These are phyloP conservation scores for Eragrostis curvula DNA, from an alignment of 176 grass and related monocot genomes.

Conservation along the genomic window DNA sequence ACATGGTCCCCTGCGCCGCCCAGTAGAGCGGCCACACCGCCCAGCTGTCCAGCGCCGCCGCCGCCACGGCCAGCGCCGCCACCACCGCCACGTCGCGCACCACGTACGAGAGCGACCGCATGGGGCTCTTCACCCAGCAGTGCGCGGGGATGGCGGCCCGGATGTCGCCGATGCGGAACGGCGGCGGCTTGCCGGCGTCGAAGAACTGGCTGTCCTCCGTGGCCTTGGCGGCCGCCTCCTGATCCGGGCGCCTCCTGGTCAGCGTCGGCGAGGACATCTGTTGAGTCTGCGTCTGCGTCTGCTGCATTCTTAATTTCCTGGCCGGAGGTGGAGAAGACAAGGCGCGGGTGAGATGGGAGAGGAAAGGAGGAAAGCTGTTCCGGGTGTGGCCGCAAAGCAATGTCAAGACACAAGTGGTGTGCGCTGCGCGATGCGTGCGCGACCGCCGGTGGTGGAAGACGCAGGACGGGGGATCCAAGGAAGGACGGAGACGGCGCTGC, in stretches of 20 bases:
- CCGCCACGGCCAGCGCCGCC: constrained; percentile 36
- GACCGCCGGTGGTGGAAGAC: not conserved
- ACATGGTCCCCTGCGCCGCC: constrained; percentile 92
- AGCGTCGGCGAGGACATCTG: too few species aligned
- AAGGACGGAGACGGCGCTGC: too few species aligned
- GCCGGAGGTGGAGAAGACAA: not conserved
- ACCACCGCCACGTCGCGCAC: constrained; percentile 48
- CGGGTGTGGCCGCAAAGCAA: constrained; percentile 10
- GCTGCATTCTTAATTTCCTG: not conserved
- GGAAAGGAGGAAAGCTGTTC: not conserved
- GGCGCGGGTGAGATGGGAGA: not conserved
- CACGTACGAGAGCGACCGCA: constrained; percentile 77
- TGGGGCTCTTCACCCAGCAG: constrained; percentile 75
- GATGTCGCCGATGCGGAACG: constrained; percentile 86
- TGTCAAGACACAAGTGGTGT: not conserved
- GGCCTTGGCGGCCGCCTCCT: constrained; percentile 45
- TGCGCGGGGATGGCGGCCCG: constrained; percentile 71
- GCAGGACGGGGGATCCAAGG: too few species aligned
- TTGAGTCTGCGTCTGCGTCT: not conserved
- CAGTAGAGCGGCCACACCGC: constrained; percentile 70
- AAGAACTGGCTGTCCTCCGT: constrained; percentile 48
- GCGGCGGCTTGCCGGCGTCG: constrained; percentile 65
- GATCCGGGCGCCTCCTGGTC: not conserved
- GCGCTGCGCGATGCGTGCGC: not conserved
- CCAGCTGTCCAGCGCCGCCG: constrained; percentile 35